These are phyloP conservation scores for Creolimax fragrantissima DNA, from an alignment of 78 protist species.

Conservation along the genomic window DNA sequence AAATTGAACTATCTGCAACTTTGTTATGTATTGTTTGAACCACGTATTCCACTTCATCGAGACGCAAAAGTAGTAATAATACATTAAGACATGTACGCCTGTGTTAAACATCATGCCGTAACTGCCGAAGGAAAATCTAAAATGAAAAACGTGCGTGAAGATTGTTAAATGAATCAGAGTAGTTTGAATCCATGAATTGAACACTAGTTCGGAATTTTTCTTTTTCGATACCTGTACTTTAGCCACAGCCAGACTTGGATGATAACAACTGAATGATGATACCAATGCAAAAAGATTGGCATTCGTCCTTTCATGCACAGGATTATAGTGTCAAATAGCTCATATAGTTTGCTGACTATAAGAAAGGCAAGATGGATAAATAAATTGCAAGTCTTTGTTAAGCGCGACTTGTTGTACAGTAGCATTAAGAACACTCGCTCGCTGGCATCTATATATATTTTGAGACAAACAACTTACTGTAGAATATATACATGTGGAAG, in stretches of 20 bases:
- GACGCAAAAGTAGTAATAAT: constrained; percentile 40
- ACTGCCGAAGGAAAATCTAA: constrained; percentile 14
- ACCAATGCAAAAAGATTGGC: constrained; percentile 47
- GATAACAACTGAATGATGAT: constrained; percentile 50
- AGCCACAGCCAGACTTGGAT: constrained; percentile 56
- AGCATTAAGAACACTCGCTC: background rate
- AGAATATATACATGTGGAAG: background rate
- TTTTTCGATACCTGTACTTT: background rate
- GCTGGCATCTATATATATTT: background rate
- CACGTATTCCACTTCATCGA: constrained; percentile 24
- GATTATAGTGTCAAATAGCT: constrained; percentile 50
- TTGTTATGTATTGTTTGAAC: constrained; percentile 46
- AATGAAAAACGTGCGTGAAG: no score
- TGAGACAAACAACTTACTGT: background rate
- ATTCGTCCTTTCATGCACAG: constrained; percentile 37
- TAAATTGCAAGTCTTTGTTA: background rate
- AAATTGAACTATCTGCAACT: constrained; percentile 54
- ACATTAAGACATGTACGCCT: constrained; percentile 54
- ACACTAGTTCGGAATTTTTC: no score
- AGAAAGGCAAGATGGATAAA: constrained; percentile 28
- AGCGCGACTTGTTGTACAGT: background rate
- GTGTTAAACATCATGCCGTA: constrained; percentile 49
- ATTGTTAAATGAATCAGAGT: no score
- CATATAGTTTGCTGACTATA: constrained; percentile 46
- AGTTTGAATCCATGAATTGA: no score